phyloP scores from a whole-genome alignment of 2,329 filamentous ascomycete genomes.

The Rhexocercosporidium sp. region DNA sequence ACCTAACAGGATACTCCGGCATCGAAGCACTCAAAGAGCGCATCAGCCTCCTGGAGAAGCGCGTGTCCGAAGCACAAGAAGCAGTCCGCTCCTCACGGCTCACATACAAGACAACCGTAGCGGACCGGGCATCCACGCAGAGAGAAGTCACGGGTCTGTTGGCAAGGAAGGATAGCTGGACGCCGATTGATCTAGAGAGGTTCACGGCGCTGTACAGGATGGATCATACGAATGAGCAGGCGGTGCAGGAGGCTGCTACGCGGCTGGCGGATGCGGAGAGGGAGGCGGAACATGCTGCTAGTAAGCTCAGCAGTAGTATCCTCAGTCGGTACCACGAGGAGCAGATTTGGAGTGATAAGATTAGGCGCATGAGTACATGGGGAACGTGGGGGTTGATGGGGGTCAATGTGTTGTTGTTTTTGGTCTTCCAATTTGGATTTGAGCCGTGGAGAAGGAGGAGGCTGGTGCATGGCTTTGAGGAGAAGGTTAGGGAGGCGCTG shows the following conservation, averaged over 20 bases:
- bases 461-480: constrained; percentile 82
- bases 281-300: constrained; percentile 77
- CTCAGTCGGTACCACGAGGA: constrained; percentile 96
- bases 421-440: constrained; percentile 85
- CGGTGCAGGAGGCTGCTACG: constrained; percentile 74
- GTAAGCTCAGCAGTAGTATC: constrained; percentile 80
- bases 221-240: constrained; percentile 91
- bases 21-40: constrained; percentile 85
- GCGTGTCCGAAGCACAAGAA: constrained; percentile 63
- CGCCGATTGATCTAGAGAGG: constrained; percentile 83
- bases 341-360: constrained; percentile 99
- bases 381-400: constrained; percentile 98
- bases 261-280: constrained; percentile 76
- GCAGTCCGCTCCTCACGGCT: constrained; percentile 74
- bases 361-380: constrained; percentile 95
- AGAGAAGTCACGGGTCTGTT: constrained; percentile 94
- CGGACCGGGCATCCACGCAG: constrained; percentile 84
- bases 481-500: constrained; percentile 72
- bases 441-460: constrained; percentile 88
- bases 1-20: constrained; percentile 89
- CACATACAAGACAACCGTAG: constrained; percentile 82
- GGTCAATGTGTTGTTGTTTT: constrained; percentile 87
- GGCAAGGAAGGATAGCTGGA: constrained; percentile 93
- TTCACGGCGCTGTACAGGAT: constrained; percentile 92
- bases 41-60: constrained; percentile 70